Conservation (phyloP, 169 alveolate genomes). For the Plasmodium billcollinsi region DNA sequence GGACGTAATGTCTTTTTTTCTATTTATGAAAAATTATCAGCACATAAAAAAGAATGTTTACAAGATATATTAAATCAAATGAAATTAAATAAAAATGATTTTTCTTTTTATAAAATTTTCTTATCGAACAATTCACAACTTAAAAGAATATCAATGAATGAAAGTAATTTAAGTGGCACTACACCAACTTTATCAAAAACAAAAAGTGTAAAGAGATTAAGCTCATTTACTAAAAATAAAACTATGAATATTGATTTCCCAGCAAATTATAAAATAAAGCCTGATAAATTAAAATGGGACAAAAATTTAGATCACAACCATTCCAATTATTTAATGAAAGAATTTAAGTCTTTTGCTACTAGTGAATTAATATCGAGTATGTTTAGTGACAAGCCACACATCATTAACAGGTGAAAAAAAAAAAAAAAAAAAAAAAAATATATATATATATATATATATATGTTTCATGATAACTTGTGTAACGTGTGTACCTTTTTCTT, state of each 20-base stretch:
- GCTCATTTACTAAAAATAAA: conserved; percentile 37
- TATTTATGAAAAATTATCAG: conserved; percentile 64
- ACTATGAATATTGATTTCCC: conserved; percentile 65
- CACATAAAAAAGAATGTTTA: conserved; percentile 69
- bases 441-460: conserved; percentile 12
- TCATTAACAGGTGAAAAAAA: conserved; percentile 42
- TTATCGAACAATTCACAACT: conserved; percentile 43
- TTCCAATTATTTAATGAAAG: conserved; percentile 50
- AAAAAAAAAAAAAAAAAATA: neutral
- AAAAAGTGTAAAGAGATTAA: conserved; percentile 39
- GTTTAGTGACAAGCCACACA: conserved; percentile 50
- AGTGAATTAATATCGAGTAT: conserved; percentile 14
- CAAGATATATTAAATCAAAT: conserved; percentile 66
- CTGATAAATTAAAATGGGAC: conserved; percentile 69
- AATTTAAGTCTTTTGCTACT: conserved; percentile 49
- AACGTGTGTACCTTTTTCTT: too few species aligned
- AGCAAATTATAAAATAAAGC: conserved; percentile 57
- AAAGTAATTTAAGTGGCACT: conserved; percentile 20
- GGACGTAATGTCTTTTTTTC: conserved; percentile 29
- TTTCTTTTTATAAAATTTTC: conserved; percentile 50
- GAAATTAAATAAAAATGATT: conserved; percentile 50
- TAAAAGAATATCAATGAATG: conserved; percentile 52
- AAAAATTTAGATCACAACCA: conserved; percentile 41
- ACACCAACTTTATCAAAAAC: conserved; percentile 33
- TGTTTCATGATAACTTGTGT: neutral